Evolutionary conservation across 345 rosid genomes (phyloP).

Genomic region (Hibiscus trionum): DNA sequence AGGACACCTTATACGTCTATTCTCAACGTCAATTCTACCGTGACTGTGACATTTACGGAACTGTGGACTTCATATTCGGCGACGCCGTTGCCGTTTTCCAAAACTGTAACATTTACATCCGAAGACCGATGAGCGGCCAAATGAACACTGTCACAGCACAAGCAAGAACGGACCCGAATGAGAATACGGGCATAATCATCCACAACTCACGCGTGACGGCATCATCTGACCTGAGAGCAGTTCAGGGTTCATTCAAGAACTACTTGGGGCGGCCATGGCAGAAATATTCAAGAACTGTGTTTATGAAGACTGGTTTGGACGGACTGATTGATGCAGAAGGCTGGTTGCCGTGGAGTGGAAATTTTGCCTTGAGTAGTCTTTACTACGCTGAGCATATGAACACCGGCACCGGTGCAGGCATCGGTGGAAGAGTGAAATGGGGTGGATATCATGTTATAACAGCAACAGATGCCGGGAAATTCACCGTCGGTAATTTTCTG

Average conservation of each 20-base stretch:
- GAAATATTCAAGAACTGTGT: background rate
- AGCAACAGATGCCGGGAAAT: background rate
- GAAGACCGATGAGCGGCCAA: background rate
- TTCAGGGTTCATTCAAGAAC: background rate
- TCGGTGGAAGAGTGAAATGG: background rate
- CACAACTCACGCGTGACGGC: background rate
- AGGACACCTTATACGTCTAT: background rate
- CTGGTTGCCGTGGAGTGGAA: background rate
- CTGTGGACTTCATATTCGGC: background rate
- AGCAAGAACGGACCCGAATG: background rate
- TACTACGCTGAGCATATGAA: background rate
- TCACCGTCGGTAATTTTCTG: background rate
- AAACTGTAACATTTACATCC: background rate
- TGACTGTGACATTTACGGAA: background rate
- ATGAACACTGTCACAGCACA: background rate
- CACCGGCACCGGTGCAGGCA: background rate
- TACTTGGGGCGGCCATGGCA: background rate
- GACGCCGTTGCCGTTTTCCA: background rate
- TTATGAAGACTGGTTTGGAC: background rate
- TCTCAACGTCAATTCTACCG: background rate
- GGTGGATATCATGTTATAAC: background rate
- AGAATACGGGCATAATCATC: background rate
- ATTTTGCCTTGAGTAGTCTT: background rate
- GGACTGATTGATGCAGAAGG: background rate
- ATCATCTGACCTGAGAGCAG: background rate